These are phyloP conservation scores for Xerocomus nothofagi DNA, from an alignment of 1,284 basidiomycete species.

Conservation along the genomic window DNA sequence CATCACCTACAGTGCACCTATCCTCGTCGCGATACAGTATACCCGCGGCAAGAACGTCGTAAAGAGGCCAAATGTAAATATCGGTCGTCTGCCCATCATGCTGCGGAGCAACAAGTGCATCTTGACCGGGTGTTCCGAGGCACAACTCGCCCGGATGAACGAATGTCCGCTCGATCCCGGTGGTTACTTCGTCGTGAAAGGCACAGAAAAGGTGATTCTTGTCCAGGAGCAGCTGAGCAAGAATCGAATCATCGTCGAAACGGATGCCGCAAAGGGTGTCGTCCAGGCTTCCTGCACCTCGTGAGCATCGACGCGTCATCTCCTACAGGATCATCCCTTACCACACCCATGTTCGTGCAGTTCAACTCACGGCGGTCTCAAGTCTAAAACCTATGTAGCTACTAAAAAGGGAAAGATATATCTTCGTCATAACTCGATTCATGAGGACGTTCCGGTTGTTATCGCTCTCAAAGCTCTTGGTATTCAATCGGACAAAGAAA, in stretches of 20 bases:
- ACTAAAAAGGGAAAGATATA: conserved; percentile 95
- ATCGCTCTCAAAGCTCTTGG: conserved; percentile 97
- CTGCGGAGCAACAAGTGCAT: conserved; percentile 93
- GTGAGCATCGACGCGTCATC: conserved; percentile 46
- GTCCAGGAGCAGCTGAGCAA: conserved; percentile 99
- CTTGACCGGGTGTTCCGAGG: conserved; percentile 75
- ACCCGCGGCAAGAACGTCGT: conserved; percentile 91
- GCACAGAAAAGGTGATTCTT: conserved; percentile 99
- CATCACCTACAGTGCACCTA: conserved; percentile 93
- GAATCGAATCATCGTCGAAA: conserved; percentile 99
- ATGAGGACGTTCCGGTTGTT: conserved; percentile 96
- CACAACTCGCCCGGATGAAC: conserved; percentile 86
- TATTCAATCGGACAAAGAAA: conserved; percentile 97
- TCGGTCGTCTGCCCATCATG: conserved; percentile 97
- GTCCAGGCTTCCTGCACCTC: conserved; percentile 98
- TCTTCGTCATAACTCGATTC: conserved; percentile 97
- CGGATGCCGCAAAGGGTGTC: conserved; percentile 85
- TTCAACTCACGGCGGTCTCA: conserved; percentile 95
- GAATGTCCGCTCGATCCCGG: conserved; percentile 99
- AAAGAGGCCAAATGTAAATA: conserved; percentile 80
- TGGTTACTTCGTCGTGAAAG: conserved; percentile 99
- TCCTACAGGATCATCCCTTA: conserved; percentile 12
- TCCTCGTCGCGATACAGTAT: conserved; percentile 95
- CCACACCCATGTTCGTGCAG: conserved; percentile 40
- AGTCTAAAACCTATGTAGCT: conserved; percentile 97